These are phyloP conservation scores for Psilocybe tampanensis DNA, from an alignment of 768 basidiomycete species.

Conservation along the genomic window DNA sequence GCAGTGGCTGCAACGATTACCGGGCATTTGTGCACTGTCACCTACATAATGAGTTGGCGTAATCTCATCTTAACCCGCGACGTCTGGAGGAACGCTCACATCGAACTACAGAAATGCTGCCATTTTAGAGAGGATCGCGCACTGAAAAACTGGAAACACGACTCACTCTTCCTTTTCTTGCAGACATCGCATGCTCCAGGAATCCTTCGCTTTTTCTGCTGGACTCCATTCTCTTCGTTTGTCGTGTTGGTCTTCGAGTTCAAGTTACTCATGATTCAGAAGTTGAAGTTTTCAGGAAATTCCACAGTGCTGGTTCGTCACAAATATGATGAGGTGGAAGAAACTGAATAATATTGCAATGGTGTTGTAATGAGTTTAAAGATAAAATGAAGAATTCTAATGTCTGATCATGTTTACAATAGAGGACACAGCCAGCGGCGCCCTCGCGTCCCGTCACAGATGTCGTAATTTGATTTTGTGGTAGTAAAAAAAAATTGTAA, in stretches of 20 bases:
- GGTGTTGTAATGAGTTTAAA: too few species aligned
- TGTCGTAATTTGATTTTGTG: too few species aligned
- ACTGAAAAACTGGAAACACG: background rate
- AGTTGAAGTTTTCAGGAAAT: too few species aligned
- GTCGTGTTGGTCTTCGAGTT: background rate
- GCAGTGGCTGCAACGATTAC: constrained; percentile 67
- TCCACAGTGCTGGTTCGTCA: too few species aligned
- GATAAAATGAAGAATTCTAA: too few species aligned
- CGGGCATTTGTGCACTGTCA: constrained; percentile 69
- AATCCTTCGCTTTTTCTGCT: constrained; percentile 59
- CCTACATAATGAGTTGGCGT: constrained; percentile 38
- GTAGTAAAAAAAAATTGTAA: too few species aligned
- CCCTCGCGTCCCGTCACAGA: too few species aligned
- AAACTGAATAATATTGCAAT: too few species aligned
- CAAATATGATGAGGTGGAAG: too few species aligned
- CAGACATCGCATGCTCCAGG: constrained; percentile 76
- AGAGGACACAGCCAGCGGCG: too few species aligned
- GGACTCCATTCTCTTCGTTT: background rate
- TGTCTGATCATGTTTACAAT: too few species aligned
- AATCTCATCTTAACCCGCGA: constrained; percentile 1
- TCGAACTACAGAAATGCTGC: constrained; percentile 27
- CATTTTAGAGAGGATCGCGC: background rate
- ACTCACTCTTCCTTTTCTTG: constrained; percentile 69
- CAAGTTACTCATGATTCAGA: too few species aligned
- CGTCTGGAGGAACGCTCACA: constrained; percentile 26